Evolutionary conservation across 306 rosid species (phyloP).

Genomic region (Notholithocarpus densiflorus): DNA sequence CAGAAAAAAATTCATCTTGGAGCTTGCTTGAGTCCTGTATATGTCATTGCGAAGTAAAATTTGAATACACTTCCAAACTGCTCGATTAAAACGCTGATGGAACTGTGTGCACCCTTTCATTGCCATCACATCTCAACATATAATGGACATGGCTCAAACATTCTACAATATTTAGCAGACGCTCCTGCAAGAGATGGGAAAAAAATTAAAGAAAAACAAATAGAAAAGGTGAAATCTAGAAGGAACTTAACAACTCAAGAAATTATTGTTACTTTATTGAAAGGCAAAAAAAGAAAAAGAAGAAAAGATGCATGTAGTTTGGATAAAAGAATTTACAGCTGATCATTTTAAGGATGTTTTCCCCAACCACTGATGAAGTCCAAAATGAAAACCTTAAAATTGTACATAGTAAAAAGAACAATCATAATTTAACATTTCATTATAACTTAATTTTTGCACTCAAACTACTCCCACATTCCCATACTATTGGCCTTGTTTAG

Average conservation of each 20-base stretch:
- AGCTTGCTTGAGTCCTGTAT: not conserved
- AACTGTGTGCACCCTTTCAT: not conserved
- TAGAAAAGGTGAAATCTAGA: not conserved
- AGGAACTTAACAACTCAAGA: not conserved
- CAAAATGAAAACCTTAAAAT: too few species aligned
- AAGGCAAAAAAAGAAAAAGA: too few species aligned
- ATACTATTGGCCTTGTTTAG: too few species aligned
- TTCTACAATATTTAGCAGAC: not conserved
- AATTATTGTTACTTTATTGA: not conserved
- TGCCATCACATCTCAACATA: not conserved
- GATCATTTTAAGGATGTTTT: too few species aligned
- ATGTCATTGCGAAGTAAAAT: not conserved
- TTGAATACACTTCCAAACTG: slow-evolving; percentile 30
- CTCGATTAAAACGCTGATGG: slow-evolving; percentile 21
- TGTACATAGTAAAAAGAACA: too few species aligned
- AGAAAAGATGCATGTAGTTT: too few species aligned
- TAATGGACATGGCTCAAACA: too few species aligned
- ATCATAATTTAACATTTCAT: too few species aligned
- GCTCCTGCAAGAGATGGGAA: slow-evolving; percentile 11
- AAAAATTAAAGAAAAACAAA: not conserved
- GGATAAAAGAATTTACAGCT: too few species aligned
- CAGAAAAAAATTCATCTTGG: slow-evolving; percentile 15
- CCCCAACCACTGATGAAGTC: too few species aligned
- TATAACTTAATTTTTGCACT: too few species aligned
- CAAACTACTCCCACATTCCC: too few species aligned